Evolutionary conservation across 2,329 filamentous ascomycete genomes (phyloP).

Genomic region (Hymenoscyphus salicellus): DNA sequence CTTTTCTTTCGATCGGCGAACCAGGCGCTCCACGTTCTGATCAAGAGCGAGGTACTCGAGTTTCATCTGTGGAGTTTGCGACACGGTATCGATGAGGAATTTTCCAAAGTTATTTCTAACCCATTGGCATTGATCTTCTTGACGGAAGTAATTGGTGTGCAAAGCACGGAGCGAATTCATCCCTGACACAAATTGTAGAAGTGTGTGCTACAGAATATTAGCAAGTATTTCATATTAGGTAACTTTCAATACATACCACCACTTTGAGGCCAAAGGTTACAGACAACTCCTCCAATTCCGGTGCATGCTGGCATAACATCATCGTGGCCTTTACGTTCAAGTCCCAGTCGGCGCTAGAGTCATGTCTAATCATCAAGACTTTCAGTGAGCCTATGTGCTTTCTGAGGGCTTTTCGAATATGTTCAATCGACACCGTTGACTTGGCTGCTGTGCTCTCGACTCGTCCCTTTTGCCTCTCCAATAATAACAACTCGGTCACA

Average conservation of each 20-base stretch:
- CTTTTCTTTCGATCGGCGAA: slow-evolving; percentile 34
- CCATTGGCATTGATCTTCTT: slow-evolving; percentile 54
- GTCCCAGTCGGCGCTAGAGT: slow-evolving; percentile 54
- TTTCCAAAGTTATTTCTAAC: slow-evolving; percentile 55
- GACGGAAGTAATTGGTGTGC: slow-evolving; percentile 53
- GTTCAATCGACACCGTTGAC: slow-evolving; percentile 50
- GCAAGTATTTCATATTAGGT: background rate
- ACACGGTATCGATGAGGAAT: slow-evolving; percentile 58
- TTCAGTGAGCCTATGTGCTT: slow-evolving; percentile 55
- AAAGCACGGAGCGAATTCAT: slow-evolving; percentile 52
- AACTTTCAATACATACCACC: slow-evolving; percentile 46
- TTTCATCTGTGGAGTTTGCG: slow-evolving; percentile 53
- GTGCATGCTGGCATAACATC: slow-evolving; percentile 51
- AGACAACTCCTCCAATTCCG: slow-evolving; percentile 53
- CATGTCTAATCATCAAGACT: slow-evolving; percentile 60
- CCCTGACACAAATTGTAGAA: slow-evolving; percentile 53
- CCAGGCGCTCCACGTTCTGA: slow-evolving; percentile 48
- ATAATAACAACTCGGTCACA: slow-evolving; percentile 57
- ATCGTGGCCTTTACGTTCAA: slow-evolving; percentile 52
- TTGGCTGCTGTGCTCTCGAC: slow-evolving; percentile 53
- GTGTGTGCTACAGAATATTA: slow-evolving; percentile 47
- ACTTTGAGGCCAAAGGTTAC: slow-evolving; percentile 52
- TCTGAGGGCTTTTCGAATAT: slow-evolving; percentile 57
- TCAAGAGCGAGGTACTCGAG: slow-evolving; percentile 58
- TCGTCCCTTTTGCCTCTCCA: slow-evolving; percentile 52